Conservation (phyloP, 2,329 filamentous ascomycete genomes). For the Cladosporium sp. region DNA sequence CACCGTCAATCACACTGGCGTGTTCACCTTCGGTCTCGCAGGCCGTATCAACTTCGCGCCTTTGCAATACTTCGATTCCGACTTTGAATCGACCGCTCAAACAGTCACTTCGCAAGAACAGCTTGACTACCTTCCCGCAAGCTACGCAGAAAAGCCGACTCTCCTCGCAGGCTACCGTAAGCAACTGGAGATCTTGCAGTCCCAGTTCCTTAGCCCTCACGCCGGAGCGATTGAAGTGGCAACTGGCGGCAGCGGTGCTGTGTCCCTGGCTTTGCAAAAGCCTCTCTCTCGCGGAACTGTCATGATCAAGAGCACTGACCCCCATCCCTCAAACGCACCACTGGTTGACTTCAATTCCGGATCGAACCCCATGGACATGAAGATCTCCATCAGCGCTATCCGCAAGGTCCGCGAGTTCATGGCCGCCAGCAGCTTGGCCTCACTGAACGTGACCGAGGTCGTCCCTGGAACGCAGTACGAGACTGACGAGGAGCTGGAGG, state of each 20-base stretch:
- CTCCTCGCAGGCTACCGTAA: constrained; percentile 3
- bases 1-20: constrained; percentile 22
- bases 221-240: constrained; percentile 1
- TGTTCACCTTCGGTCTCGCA: constrained; percentile 17
- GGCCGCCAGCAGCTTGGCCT: not conserved
- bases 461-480: constrained; percentile 25
- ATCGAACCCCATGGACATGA: constrained; percentile 3
- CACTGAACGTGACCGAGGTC: not conserved
- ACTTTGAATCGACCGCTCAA: not conserved
- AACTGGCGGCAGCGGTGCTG: constrained; percentile 8
- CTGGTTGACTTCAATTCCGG: constrained; percentile 11
- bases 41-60: constrained; percentile 7
- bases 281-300: constrained; percentile 9
- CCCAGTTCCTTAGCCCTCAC: not conserved
- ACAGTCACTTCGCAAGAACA: not conserved
- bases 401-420: constrained; percentile 15
- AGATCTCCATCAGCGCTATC: constrained; percentile 10
- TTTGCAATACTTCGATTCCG: not conserved
- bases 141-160: not conserved
- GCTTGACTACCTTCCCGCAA: not conserved
- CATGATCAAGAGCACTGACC: constrained; percentile 15
- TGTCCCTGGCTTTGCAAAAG: constrained; percentile 12
- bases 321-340: constrained; percentile 1
- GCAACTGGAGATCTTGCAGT: constrained; percentile 2
- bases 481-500: constrained; percentile 28